phyloP scores from a whole-genome alignment of 371 early-diverging fungal species.

The Mortierella sp. region DNA sequence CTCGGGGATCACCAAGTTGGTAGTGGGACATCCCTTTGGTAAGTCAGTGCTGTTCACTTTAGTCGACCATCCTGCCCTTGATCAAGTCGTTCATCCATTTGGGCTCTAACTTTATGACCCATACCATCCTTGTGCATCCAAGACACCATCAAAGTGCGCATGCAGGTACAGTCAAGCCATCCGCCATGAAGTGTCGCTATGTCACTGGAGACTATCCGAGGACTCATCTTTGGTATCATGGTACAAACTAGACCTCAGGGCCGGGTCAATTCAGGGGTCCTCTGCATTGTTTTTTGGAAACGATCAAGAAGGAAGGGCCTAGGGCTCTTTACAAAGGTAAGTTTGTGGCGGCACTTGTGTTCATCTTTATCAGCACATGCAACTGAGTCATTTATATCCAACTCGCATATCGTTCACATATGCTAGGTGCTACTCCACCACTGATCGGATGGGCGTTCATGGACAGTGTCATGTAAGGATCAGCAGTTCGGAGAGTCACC shows the following conservation, averaged over 20 bases:
- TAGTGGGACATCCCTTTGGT: constrained; percentile 88
- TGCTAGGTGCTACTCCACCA: constrained; percentile 86
- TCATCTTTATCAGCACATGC: too few relatives aligned
- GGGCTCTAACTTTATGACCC: neutral
- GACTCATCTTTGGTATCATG: too few relatives aligned
- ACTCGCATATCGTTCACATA: neutral
- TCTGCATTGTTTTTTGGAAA: constrained; percentile 81
- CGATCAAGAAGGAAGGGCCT: constrained; percentile 80
- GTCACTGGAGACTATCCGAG: too few relatives aligned
- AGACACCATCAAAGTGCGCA: constrained; percentile 83
- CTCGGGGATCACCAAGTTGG: constrained; percentile 83
- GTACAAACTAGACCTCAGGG: constrained; percentile 73
- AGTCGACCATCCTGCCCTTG: neutral
- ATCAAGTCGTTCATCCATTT: neutral
- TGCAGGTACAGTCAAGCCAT: constrained; percentile 56
- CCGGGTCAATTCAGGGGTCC: constrained; percentile 87
- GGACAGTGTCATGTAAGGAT: constrained; percentile 81
- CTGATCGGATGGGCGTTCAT: constrained; percentile 93
- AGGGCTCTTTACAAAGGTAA: constrained; percentile 88
- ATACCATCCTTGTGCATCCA: neutral
- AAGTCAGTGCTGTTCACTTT: constrained; percentile 17
- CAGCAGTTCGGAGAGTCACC: neutral
- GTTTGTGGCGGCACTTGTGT: too few relatives aligned
- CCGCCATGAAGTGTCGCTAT: too few relatives aligned
- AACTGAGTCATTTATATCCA: too few relatives aligned